A percentile compares a stretch with the other conserved stretches of the same genome.
Evolutionary conservation across 2,329 filamentous ascomycete genomes (phyloP).

Genomic region (Aureobasidium pullulans): DNA sequence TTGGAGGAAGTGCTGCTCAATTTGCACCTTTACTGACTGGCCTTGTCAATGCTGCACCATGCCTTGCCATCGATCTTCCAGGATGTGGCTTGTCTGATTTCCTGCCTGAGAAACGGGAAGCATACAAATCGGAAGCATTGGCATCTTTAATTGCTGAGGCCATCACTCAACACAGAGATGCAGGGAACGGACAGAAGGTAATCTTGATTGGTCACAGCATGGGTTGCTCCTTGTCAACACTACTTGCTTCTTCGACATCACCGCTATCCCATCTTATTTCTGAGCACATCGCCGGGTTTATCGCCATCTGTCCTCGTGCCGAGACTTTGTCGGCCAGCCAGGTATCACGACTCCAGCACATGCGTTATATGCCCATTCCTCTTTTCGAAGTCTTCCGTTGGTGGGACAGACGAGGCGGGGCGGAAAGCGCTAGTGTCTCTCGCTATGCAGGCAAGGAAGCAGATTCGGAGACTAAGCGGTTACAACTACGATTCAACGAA

Average conservation of each 20-base stretch:
- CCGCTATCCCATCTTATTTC: constrained; percentile 47
- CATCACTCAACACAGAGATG: constrained; percentile 66
- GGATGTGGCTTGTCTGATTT: constrained; percentile 81
- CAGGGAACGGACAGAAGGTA: constrained; percentile 57
- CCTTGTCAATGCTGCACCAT: constrained; percentile 74
- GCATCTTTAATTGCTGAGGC: constrained; percentile 66
- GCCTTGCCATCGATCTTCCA: constrained; percentile 81
- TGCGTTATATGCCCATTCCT: constrained; percentile 62
- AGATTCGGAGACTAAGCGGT: constrained; percentile 56
- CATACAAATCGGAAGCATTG: constrained; percentile 71
- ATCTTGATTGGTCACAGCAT: constrained; percentile 84
- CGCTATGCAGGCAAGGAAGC: constrained; percentile 66
- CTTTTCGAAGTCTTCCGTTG: constrained; percentile 69
- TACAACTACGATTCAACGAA: constrained; percentile 69
- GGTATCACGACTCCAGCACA: constrained; percentile 43
- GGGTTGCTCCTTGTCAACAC: constrained; percentile 71
- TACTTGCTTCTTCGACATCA: constrained; percentile 57
- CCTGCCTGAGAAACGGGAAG: constrained; percentile 60
- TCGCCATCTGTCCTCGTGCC: constrained; percentile 74
- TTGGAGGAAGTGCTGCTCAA: constrained; percentile 87
- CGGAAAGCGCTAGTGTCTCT: constrained; percentile 67
- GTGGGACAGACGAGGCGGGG: constrained; percentile 73
- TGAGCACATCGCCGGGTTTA: constrained; percentile 62
- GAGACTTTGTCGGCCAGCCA: constrained; percentile 38
- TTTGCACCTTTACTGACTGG: constrained; percentile 76